A percentile compares a stretch with the other conserved stretches of the same genome.
Conservation (phyloP, 352 stramenopile species). For the Phytopythium chamaehyphon region DNA sequence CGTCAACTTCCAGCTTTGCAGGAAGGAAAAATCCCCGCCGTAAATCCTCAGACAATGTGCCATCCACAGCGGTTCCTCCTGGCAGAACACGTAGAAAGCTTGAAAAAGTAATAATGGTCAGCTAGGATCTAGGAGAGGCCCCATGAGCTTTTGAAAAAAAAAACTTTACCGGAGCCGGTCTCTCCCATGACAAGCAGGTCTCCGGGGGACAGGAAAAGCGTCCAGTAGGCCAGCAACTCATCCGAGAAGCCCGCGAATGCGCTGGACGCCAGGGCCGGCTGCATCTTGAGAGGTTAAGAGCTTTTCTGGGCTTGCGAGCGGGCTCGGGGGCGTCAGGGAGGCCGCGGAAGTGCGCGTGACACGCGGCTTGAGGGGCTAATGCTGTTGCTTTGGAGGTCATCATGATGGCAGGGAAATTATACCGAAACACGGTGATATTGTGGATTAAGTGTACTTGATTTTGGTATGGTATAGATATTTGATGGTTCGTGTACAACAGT, state of each 20-base stretch:
- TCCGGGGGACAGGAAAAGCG: constrained; percentile 58
- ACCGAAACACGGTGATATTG: too few species aligned
- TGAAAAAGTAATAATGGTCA: too few species aligned
- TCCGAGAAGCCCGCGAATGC: constrained; percentile 66
- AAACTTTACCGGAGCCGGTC: constrained; percentile 73
- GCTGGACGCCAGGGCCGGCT: constrained; percentile 52
- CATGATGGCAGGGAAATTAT: too few species aligned
- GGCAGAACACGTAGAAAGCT: constrained; percentile 68
- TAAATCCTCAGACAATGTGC: constrained; percentile 69
- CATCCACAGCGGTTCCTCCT: constrained; percentile 84
- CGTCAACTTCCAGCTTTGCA: constrained; percentile 68
- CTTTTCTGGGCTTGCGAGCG: neutral
- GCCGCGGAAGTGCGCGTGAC: too few species aligned
- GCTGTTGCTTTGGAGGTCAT: too few species aligned
- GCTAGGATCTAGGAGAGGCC: too few species aligned
- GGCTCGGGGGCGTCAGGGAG: too few species aligned
- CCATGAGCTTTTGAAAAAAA: too few species aligned
- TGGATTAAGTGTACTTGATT: too few species aligned
- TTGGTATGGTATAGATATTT: too few species aligned
- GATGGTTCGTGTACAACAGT: too few species aligned
- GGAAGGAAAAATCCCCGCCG: constrained; percentile 60
- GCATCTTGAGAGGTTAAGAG: constrained; percentile 31
- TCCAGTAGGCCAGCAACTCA: constrained; percentile 73
- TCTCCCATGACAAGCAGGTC: constrained; percentile 62
- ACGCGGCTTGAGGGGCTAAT: too few species aligned